phyloP scores from a whole-genome alignment of 1,284 basidiomycete genomes.

The Cryptococcus sp. region DNA sequence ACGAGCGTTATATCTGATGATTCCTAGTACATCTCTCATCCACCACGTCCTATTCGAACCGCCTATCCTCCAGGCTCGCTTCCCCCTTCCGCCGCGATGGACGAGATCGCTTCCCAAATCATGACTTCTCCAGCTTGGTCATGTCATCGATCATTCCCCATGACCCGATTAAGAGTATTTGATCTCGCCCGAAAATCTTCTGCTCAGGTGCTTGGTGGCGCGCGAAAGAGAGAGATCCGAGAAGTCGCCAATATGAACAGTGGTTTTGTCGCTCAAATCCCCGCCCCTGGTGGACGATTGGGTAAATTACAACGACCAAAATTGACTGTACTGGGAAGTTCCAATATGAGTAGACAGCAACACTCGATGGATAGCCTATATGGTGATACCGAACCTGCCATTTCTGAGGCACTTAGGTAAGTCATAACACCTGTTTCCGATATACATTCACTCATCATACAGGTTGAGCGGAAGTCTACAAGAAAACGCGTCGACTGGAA shows the following conservation, averaged over 20 bases:
- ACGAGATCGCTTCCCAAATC: slow-evolving; percentile 31
- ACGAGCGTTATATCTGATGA: neutral
- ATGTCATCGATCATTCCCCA: slow-evolving; percentile 27
- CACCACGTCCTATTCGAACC: slow-evolving; percentile 19
- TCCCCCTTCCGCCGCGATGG: slow-evolving; percentile 33
- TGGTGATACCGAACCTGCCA: slow-evolving; percentile 18
- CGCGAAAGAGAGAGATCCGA: slow-evolving; percentile 5
- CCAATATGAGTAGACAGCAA: slow-evolving; percentile 23
- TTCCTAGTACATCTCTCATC: slow-evolving; percentile 33
- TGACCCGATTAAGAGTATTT: slow-evolving; percentile 32
- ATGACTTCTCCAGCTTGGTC: slow-evolving; percentile 4
- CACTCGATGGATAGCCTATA: slow-evolving; percentile 32
- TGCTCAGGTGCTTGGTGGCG: slow-evolving; percentile 21
- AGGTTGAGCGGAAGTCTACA: slow-evolving; percentile 27
- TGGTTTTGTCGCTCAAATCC: neutral
- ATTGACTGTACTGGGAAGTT: slow-evolving; percentile 17
- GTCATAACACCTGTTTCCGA: neutral
- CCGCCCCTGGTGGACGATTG: neutral
- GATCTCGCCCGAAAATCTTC: slow-evolving; percentile 32
- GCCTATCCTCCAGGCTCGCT: slow-evolving; percentile 37
- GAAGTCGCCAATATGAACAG: neutral
- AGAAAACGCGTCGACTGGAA: slow-evolving; percentile 9
- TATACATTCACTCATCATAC: neutral
- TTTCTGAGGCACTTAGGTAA: slow-evolving; percentile 28
- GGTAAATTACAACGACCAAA: slow-evolving; percentile 10